These are phyloP conservation scores for Peronosclerospora sorghi DNA, from an alignment of 352 stramenopile genomes.

Conservation along the genomic window DNA sequence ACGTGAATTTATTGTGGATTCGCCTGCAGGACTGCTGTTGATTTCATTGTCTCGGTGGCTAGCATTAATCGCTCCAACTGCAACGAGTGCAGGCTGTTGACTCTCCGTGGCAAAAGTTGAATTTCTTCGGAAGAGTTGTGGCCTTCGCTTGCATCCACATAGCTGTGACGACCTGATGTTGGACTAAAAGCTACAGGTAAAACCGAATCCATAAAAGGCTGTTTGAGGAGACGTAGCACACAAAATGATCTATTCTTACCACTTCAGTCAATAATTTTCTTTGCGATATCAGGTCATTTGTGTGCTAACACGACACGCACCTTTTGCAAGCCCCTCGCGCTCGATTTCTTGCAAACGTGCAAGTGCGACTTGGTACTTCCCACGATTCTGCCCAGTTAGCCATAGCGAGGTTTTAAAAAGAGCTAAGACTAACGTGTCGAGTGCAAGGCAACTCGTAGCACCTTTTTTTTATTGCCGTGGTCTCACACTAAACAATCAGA, in stretches of 20 bases:
- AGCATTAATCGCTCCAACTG: too few relatives aligned
- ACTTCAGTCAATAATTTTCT: slow-evolving; percentile 28
- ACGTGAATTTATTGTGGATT: too few relatives aligned
- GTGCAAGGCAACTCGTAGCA: slow-evolving; percentile 37
- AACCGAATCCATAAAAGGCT: too few relatives aligned
- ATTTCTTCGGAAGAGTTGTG: slow-evolving; percentile 8
- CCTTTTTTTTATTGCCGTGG: too few relatives aligned
- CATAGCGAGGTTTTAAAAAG: not conserved
- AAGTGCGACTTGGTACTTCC: slow-evolving; percentile 45
- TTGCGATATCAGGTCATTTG: slow-evolving; percentile 24
- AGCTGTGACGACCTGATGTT: slow-evolving; percentile 19
- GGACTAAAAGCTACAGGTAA: slow-evolving; percentile 21
- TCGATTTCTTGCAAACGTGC: slow-evolving; percentile 56
- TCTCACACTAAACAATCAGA: too few relatives aligned
- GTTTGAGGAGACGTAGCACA: not conserved
- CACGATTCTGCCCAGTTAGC: slow-evolving; percentile 37
- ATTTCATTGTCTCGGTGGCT: too few relatives aligned
- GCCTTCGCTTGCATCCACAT: slow-evolving; percentile 18
- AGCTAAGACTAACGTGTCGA: slow-evolving; percentile 29
- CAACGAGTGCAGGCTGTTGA: too few relatives aligned
- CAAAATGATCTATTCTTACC: slow-evolving; percentile 10
- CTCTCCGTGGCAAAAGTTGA: too few relatives aligned
- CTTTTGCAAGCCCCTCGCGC: slow-evolving; percentile 32
- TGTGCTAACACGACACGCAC: slow-evolving; percentile 28
- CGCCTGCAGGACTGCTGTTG: too few relatives aligned